Evolutionary conservation across 1,139 yeast genomes (phyloP).

Genomic region (Sugiyamaella grinbergsii): DNA sequence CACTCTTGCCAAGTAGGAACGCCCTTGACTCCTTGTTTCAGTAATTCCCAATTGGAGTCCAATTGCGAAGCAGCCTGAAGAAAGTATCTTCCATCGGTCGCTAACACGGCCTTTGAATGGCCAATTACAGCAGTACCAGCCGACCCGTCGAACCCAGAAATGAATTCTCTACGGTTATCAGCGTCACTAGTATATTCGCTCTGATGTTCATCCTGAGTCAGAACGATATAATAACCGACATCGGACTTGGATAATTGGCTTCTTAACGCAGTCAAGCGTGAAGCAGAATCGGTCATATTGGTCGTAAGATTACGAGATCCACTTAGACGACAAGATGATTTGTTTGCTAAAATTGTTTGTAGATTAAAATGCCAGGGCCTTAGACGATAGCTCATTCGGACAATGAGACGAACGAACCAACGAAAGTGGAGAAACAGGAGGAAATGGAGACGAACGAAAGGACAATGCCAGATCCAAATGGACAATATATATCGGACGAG

Average conservation of each 20-base stretch:
- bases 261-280: conserved; percentile 59
- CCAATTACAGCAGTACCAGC: conserved; percentile 93
- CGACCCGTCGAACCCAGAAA: conserved; percentile 84
- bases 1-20: conserved; percentile 89
- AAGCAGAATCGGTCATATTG: conserved; percentile 31
- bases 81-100: conserved; percentile 95
- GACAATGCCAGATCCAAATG: too few relatives aligned
- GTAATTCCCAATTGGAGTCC: conserved; percentile 77
- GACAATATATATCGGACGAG: too few relatives aligned
- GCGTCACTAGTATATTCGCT: conserved; percentile 80
- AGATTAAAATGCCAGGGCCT: conserved; percentile 20
- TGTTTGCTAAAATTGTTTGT: conserved; percentile 8
- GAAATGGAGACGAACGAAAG: neutral
- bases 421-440: neutral
- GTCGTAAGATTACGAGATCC: neutral
- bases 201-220: conserved; percentile 93
- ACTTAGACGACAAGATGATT: conserved; percentile 4
- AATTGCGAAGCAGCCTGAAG: conserved; percentile 86
- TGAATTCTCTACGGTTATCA: conserved; percentile 83
- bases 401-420: neutral
- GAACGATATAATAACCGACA: conserved; percentile 77
- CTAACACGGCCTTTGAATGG: conserved; percentile 69
- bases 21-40: conserved; percentile 76
- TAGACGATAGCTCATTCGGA: conserved; percentile 15
- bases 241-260: conserved; percentile 62